Conservation (phyloP, 1,139 yeast species). For the Taphrina confusa region DNA sequence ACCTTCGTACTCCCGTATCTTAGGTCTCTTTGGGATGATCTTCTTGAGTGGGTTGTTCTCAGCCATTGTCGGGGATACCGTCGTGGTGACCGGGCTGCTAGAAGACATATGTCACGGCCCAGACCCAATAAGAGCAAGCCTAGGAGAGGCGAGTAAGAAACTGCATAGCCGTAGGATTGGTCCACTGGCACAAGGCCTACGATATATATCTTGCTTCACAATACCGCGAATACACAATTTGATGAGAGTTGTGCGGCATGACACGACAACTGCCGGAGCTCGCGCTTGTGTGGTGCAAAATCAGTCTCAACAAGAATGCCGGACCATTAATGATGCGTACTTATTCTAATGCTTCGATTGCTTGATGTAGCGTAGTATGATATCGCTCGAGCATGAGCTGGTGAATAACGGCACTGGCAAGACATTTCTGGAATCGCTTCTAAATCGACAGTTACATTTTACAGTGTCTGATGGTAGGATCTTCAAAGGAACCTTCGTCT, state of each 20-base stretch:
- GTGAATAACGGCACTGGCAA: not conserved
- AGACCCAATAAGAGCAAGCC: not conserved
- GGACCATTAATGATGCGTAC: no score
- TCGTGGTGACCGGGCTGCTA: not conserved
- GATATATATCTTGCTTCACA: no score
- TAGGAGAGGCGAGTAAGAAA: no score
- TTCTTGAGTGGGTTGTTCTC: constrained; percentile 18
- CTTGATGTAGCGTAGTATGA: no score
- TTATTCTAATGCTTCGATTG: no score
- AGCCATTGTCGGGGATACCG: not conserved
- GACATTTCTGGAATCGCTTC: constrained; percentile 7
- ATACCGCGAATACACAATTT: no score
- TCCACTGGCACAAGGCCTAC: no score
- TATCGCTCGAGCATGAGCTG: no score
- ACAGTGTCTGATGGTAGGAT: constrained; percentile 24
- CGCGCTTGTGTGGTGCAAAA: no score
- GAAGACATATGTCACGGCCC: not conserved
- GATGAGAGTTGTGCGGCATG: no score
- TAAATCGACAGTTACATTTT: constrained; percentile 16
- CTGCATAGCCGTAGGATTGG: no score
- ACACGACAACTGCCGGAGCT: constrained; percentile 17
- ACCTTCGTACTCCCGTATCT: constrained; percentile 26
- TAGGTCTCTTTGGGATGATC: constrained; percentile 28
- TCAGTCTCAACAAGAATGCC: no score
- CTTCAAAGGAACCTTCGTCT: constrained; percentile 18